Evolutionary conservation across 805 yeast species (phyloP).

Genomic region (Candida tallmaniae): DNA sequence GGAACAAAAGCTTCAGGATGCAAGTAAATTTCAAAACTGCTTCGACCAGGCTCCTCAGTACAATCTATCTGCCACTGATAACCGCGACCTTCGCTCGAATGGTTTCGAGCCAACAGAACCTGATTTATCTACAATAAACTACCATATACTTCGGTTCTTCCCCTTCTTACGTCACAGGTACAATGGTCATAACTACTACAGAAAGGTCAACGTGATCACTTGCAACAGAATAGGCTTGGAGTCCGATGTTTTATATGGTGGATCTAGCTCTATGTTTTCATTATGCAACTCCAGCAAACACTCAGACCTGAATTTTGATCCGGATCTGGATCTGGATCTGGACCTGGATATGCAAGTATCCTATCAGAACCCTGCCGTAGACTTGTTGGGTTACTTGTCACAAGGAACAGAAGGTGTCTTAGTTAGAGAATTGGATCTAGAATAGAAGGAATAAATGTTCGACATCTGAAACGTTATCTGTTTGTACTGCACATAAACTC

Average conservation of each 20-base stretch:
- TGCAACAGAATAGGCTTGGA: conserved; percentile 83
- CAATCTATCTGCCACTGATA: neutral
- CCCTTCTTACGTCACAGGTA: conserved; percentile 49
- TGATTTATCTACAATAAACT: conserved; percentile 50
- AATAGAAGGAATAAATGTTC: neutral
- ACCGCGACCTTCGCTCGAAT: neutral
- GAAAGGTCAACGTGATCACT: conserved; percentile 39
- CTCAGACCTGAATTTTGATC: too few relatives aligned
- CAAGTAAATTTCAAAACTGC: conserved; percentile 3
- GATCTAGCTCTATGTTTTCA: conserved; percentile 54
- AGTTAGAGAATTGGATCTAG: conserved; percentile 42
- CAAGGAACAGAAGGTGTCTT: conserved; percentile 64
- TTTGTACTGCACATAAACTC: too few relatives aligned
- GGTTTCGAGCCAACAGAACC: conserved; percentile 28
- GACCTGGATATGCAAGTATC: conserved; percentile 30
- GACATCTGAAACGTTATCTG: too few relatives aligned
- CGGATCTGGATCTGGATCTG: conserved; percentile 14
- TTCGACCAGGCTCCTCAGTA: conserved; percentile 1
- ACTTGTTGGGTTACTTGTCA: conserved; percentile 52
- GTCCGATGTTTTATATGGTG: conserved; percentile 61
- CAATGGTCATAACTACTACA: conserved; percentile 19
- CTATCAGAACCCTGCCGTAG: conserved; percentile 46
- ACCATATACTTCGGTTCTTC: conserved; percentile 70
- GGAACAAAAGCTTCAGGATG: conserved; percentile 10
- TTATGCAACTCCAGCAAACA: too few relatives aligned